phyloP scores from a whole-genome alignment of 805 yeast species.

The Yarrowia sp. region DNA sequence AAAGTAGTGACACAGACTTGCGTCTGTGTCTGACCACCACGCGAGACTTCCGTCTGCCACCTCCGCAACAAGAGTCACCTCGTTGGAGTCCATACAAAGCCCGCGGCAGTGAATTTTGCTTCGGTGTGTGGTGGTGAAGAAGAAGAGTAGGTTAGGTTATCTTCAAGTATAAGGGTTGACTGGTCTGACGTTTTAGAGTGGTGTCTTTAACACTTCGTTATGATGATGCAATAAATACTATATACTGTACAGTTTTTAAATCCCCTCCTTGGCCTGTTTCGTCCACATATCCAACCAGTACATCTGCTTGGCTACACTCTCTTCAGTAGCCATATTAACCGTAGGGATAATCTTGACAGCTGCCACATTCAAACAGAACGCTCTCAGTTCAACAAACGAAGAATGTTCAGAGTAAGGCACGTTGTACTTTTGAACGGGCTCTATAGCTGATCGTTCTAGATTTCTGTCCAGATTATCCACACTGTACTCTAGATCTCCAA shows the following conservation, averaged over 20 bases:
- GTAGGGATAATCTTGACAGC: constrained; percentile 70
- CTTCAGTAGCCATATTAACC: constrained; percentile 44
- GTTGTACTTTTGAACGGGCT: constrained; percentile 49
- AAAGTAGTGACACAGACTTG: no score
- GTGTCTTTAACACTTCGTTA: no score
- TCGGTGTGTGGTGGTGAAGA: no score
- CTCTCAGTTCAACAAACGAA: constrained; percentile 73
- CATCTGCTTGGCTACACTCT: not conserved
- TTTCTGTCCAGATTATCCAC: constrained; percentile 35
- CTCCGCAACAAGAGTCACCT: no score
- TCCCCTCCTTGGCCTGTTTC: not conserved
- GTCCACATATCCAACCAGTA: constrained; percentile 24
- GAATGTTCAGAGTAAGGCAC: constrained; percentile 96
- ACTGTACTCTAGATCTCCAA: constrained; percentile 31
- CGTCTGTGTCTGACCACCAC: no score
- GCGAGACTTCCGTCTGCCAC: no score
- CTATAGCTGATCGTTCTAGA: constrained; percentile 39
- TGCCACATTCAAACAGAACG: constrained; percentile 55
- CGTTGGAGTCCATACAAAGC: no score
- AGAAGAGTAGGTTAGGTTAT: no score
- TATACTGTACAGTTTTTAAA: no score
- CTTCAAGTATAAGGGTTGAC: no score
- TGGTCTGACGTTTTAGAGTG: no score
- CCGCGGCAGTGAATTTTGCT: no score
- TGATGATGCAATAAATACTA: not conserved